Evolutionary conservation across 371 early-diverging fungal species (phyloP), one percentile per base, ranked within the genome.

Genomic region (Rhizomucor miehei): DNA sequence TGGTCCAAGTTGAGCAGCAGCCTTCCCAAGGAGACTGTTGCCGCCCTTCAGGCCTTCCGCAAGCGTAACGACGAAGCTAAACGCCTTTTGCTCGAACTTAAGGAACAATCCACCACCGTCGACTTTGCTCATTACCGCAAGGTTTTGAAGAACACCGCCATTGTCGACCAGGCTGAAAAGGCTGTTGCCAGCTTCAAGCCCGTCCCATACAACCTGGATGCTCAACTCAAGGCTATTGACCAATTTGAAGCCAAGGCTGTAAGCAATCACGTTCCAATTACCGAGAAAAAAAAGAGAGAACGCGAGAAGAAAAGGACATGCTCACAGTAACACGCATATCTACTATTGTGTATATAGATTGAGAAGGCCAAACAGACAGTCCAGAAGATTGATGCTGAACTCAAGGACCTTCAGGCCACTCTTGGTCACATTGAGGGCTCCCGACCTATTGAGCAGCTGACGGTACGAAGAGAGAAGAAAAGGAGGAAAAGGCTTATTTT

Each of bases 11-110:
- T 97, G 68, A 80, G 85, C 70, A 79, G 83, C 51, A 89, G 88
- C 63, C 84, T 97, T 51, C 84, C 88, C 68, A 87, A 91, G 57
- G 96, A 97, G 66, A 95, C 96, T 45, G 85, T 87, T 55, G 90
- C 86, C 50, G 73, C 93, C 29, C 77, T 97, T 55, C 77, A 77
- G 61, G 87, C 91, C 43, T 96, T 97, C 91, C 95, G 96, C 67
- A 92, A 95, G 75, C 90, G 95, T 64, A 93, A 94, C 71, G 95
- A 94, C 38, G 93, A 95, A 70, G 82, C 87, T 48, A 91, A 90
- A 77, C 86, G 90, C 65, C 71, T 85, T 53, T 81, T 95, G 58
- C 47, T 67, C 50, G 90, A 90, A 65, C 85, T 97, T 52, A 79
- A 87, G 72, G 92, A 91, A 69, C 90, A 90, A 53, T 75, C 83